A percentile compares a stretch with the other conserved stretches of the same genome.
Evolutionary conservation across 352 stramenopile species (phyloP).

Genomic region (Phytophthora macrochlamydospora): DNA sequence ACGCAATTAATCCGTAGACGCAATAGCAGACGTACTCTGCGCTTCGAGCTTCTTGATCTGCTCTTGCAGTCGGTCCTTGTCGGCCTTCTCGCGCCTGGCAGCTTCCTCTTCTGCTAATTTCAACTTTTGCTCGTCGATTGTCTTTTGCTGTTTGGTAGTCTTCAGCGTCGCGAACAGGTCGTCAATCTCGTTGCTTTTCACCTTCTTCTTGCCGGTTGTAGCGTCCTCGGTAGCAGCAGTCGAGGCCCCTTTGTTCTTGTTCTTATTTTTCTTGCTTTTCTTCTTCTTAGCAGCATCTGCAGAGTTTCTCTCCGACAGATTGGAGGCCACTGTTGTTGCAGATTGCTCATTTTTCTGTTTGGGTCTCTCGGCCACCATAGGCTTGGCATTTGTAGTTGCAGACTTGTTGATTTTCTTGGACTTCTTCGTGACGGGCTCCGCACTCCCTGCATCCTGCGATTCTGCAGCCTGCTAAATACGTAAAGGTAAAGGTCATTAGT

Average conservation of each 20-base stretch:
- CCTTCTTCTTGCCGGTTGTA: slow-evolving; percentile 26
- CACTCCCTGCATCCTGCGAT: not conserved
- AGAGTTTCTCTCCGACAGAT: not conserved
- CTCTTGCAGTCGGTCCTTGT: slow-evolving; percentile 68
- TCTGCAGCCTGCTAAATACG: slow-evolving; percentile 9
- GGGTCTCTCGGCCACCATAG: slow-evolving; percentile 2
- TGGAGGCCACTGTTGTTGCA: not conserved
- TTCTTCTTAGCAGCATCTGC: slow-evolving; percentile 37
- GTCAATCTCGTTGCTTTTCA: slow-evolving; percentile 65
- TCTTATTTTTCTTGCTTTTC: slow-evolving; percentile 67
- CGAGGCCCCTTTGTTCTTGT: slow-evolving; percentile 21
- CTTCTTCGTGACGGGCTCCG: slow-evolving; percentile 16
- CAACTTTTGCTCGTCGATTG: slow-evolving; percentile 58
- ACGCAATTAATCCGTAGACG: no score
- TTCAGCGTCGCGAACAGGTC: slow-evolving; percentile 81
- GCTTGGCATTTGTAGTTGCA: slow-evolving; percentile 13
- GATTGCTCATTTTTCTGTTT: not conserved
- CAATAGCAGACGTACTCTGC: slow-evolving; percentile 55
- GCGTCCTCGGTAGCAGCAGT: not conserved
- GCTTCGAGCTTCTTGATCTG: slow-evolving; percentile 85
- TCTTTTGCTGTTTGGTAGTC: slow-evolving; percentile 75
- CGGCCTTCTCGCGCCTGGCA: slow-evolving; percentile 48
- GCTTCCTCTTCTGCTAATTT: slow-evolving; percentile 53
- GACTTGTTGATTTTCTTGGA: slow-evolving; percentile 35
- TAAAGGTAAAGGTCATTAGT: slow-evolving; percentile 10